These are phyloP conservation scores for Dothistroma septosporum DNA, from an alignment of 2,329 filamentous ascomycete species.

Conservation along the genomic window DNA sequence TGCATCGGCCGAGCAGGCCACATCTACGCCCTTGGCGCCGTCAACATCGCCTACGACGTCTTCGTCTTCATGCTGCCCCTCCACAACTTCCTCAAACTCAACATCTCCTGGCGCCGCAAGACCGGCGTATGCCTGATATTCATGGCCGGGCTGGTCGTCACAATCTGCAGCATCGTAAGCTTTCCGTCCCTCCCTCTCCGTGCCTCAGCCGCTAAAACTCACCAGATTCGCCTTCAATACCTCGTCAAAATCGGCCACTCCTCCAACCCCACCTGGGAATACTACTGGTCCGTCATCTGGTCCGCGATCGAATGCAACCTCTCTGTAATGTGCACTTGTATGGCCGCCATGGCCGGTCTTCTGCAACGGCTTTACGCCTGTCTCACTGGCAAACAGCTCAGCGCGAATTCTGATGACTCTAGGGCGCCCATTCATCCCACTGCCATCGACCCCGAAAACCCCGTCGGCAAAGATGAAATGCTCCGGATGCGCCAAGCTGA, in stretches of 20 bases:
- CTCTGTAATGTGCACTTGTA: slow-evolving; percentile 19
- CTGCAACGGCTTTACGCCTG: slow-evolving; percentile 18
- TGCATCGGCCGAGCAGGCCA: slow-evolving; percentile 17
- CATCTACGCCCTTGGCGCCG: slow-evolving; percentile 18
- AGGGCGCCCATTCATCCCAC: slow-evolving; percentile 17
- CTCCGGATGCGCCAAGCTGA: slow-evolving; percentile 13
- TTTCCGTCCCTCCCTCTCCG: neutral
- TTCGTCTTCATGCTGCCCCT: slow-evolving; percentile 21
- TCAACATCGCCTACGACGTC: slow-evolving; percentile 24
- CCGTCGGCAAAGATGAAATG: slow-evolving; percentile 17
- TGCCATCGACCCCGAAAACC: slow-evolving; percentile 19
- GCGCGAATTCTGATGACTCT: slow-evolving; percentile 7
- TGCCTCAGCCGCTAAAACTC: neutral
- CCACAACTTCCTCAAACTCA: slow-evolving; percentile 23
- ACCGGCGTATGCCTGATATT: slow-evolving; percentile 18
- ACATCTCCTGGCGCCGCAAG: slow-evolving; percentile 21
- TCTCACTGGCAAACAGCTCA: slow-evolving; percentile 17
- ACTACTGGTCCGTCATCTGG: slow-evolving; percentile 18
- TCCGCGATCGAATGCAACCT: slow-evolving; percentile 19
- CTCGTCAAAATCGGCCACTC: slow-evolving; percentile 19
- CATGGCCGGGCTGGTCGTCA: slow-evolving; percentile 20
- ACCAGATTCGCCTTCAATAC: slow-evolving; percentile 16
- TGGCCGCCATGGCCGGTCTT: slow-evolving; percentile 21
- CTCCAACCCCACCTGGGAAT: slow-evolving; percentile 20
- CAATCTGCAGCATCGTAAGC: slow-evolving; percentile 19